phyloP scores from a whole-genome alignment of 2,329 filamentous ascomycete genomes.

The Ophiostoma australiae region DNA sequence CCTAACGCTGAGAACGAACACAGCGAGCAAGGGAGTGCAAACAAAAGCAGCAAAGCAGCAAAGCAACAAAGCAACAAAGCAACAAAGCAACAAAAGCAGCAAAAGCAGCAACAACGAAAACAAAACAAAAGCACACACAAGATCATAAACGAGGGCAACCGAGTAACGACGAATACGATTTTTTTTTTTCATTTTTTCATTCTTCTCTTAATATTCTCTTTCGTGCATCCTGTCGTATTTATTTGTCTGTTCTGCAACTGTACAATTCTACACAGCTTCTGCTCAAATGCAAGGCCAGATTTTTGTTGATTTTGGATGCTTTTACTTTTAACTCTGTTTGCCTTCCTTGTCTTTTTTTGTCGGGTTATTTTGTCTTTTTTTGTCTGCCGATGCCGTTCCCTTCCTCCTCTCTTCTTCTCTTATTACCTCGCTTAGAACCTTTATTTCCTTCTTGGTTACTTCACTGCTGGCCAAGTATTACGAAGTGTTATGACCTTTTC shows the following conservation, averaged over 20 bases:
- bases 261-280: not conserved
- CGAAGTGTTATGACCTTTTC: not conserved
- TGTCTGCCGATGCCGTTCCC: not conserved
- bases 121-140: not conserved
- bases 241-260: not conserved
- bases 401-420: not conserved
- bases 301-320: not conserved
- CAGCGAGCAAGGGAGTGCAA: not conserved
- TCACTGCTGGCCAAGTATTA: not conserved
- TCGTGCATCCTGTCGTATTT: not conserved
- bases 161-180: not conserved
- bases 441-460: not conserved
- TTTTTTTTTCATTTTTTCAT: not conserved
- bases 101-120: not conserved
- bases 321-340: not conserved
- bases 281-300: not conserved
- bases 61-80: not conserved
- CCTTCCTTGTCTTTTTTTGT: too few relatives aligned
- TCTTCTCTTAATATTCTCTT: not conserved
- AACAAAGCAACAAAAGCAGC: not conserved
- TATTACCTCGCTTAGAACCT: not conserved
- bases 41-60: not conserved
- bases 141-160: slow-evolving; percentile 23
- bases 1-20: too few relatives aligned
- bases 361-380: not conserved